These are phyloP conservation scores for Leptomonas seymouri DNA, from an alignment of 208 protist species.

Conservation along the genomic window DNA sequence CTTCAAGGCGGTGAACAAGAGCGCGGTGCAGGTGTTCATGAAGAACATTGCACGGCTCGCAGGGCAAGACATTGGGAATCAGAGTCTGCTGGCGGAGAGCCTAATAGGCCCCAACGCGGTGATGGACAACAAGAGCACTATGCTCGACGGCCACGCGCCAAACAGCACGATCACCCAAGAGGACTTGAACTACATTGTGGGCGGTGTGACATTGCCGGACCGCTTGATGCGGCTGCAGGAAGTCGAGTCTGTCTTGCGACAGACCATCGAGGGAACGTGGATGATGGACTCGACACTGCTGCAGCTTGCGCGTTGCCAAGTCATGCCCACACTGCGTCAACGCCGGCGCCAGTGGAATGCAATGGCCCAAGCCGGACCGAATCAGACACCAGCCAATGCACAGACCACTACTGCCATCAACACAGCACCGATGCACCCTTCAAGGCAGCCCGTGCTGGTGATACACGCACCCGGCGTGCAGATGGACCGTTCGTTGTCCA, in stretches of 20 bases:
- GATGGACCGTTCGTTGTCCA: conserved; percentile 29
- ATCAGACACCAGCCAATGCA: background rate
- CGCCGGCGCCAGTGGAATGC: conserved; percentile 35
- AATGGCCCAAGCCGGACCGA: background rate
- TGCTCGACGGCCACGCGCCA: background rate
- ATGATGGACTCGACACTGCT: conserved; percentile 60
- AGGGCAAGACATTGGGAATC: conserved; percentile 26
- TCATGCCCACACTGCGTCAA: conserved; percentile 76
- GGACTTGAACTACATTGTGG: conserved; percentile 54
- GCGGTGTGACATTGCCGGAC: conserved; percentile 38
- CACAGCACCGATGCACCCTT: background rate
- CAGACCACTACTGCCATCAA: background rate
- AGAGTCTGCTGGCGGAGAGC: conserved; percentile 55
- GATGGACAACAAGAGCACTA: background rate
- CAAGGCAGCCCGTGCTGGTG: conserved; percentile 44
- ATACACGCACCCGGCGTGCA: conserved; percentile 70
- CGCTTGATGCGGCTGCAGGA: conserved; percentile 59
- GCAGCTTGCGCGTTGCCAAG: conserved; percentile 49
- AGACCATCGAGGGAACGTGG: conserved; percentile 68
- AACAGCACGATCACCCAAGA: conserved; percentile 31
- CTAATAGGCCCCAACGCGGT: conserved; percentile 13
- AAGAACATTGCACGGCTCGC: conserved; percentile 45
- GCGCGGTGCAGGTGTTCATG: conserved; percentile 55
- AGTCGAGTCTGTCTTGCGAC: conserved; percentile 59
- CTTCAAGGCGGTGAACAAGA: conserved; percentile 56